Evolutionary conservation across 805 yeast species (phyloP).

Genomic region (Yamadazyma nakazawae): DNA sequence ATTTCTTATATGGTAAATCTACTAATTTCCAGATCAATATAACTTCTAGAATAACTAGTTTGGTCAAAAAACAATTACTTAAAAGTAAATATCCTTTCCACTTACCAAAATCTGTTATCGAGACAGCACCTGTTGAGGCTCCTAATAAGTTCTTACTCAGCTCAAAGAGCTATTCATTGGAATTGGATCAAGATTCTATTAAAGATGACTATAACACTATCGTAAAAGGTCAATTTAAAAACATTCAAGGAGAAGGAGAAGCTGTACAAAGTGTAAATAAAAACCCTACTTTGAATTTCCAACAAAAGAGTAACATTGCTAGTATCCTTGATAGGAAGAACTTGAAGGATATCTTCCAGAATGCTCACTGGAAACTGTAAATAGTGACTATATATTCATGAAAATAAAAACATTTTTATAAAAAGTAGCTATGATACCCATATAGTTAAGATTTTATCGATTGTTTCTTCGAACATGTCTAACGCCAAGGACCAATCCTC

Average conservation of each 20-base stretch:
- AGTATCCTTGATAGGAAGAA: slow-evolving; percentile 17
- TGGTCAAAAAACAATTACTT: slow-evolving; percentile 36
- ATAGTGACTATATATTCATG: slow-evolving; percentile 6
- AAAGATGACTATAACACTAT: slow-evolving; percentile 25
- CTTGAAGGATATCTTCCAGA: slow-evolving; percentile 9
- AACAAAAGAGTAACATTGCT: slow-evolving; percentile 27
- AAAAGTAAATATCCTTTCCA: slow-evolving; percentile 40
- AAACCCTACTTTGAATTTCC: slow-evolving; percentile 26
- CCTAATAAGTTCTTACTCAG: slow-evolving; percentile 33
- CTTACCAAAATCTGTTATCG: slow-evolving; percentile 33
- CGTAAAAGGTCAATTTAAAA: slow-evolving; percentile 28
- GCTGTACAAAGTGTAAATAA: slow-evolving; percentile 15
- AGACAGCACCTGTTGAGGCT: slow-evolving; percentile 10
- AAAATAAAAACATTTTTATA: background rate
- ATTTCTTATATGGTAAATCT: slow-evolving; percentile 39
- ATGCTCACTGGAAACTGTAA: slow-evolving; percentile 18
- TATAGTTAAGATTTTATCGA: slow-evolving; percentile 28
- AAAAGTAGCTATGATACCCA: slow-evolving; percentile 33
- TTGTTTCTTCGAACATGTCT: slow-evolving; percentile 48
- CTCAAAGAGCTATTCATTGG: slow-evolving; percentile 22
- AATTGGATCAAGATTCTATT: slow-evolving; percentile 21
- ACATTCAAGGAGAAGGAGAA: slow-evolving; percentile 11
- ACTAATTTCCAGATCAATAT: slow-evolving; percentile 25
- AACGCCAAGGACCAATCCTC: slow-evolving; percentile 88
- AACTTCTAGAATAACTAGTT: slow-evolving; percentile 36